Percentiles rank a stretch among this genome's conserved stretches.
phyloP scores from a whole-genome alignment of 2,329 filamentous ascomycete species.

The Aspergillus tanneri region DNA sequence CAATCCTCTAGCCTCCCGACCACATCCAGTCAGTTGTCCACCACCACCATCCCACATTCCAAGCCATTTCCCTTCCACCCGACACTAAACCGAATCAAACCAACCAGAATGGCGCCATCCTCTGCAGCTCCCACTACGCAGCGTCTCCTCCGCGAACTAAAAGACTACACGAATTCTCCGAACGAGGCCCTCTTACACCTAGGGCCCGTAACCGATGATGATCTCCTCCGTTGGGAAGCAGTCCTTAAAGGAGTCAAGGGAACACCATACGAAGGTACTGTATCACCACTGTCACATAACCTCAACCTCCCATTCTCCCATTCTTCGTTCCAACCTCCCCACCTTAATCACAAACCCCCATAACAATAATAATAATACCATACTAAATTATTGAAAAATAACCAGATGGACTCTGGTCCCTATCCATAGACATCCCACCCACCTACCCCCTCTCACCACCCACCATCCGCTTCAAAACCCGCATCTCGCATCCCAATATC shows the following conservation, averaged over 20 bases:
- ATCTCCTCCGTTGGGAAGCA: conserved; percentile 60
- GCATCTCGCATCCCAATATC: conserved; percentile 82
- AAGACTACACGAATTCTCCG: conserved; percentile 56
- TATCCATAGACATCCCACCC: conserved; percentile 71
- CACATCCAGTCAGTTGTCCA: too few relatives aligned
- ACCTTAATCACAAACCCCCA: background rate
- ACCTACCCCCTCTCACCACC: conserved; percentile 80
- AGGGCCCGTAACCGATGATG: conserved; percentile 56
- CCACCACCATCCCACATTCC: conserved; percentile 12
- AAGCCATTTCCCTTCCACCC: conserved; percentile 2
- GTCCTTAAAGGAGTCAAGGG: conserved; percentile 59
- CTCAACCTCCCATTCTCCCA: background rate
- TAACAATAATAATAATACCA: conserved; percentile 1
- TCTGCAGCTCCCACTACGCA: conserved; percentile 57
- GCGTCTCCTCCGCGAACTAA: conserved; percentile 62
- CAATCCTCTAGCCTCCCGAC: too few relatives aligned
- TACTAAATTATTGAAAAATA: too few relatives aligned
- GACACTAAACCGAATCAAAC: background rate
- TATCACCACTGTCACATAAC: background rate
- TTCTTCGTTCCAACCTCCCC: conserved; percentile 4
- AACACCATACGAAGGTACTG: conserved; percentile 60
- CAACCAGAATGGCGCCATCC: conserved; percentile 26
- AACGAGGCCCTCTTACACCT: conserved; percentile 58
- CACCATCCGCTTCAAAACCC: conserved; percentile 75
- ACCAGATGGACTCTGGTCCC: conserved; percentile 80